Evolutionary conservation across 83 land plant species (phyloP), one percentile per base, ranked within the genome.

Genomic region (Diphasiastrum complanatum): DNA sequence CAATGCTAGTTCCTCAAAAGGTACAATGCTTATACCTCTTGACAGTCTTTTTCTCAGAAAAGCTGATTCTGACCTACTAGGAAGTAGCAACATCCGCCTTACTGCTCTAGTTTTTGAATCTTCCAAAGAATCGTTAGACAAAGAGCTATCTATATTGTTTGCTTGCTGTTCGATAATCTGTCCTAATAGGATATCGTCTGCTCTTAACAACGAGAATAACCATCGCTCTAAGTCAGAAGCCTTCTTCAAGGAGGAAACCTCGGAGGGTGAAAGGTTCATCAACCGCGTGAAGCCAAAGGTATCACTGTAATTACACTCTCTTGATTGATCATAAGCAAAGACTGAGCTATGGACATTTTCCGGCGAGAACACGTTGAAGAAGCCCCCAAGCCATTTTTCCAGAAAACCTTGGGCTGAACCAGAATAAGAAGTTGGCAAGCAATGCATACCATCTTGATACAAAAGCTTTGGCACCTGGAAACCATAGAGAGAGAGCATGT

Each of bases 381-480:
- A 64, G 43, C 70, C 79, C 58, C 45, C 49, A 25, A 89, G 37
- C 64, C 69, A 73, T 71, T 71, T 84, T 47, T 66, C 63, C n/a
- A 34, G 30, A 51, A 85, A 32, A 14, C 81, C 86, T 53, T 67
- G 70, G 4, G 60, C 56, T 36, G 57, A 75, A 50, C 77, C 69
- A 33, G 82, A 81, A 41, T 69, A 67, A 33, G 47, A 51, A 8
- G 74, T 60, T 0, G 79, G 82, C 51, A 77, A 33, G 56, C 69
- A 65, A 19, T 62, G 76, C 47, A 71, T 59, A 24, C 86, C 65
- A 53, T 84, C 92, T 57, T 75, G 64, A 51, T 86, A 74, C 28
- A 95, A 63, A 22, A 89, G 64, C 68, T 89, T 95, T 47, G 99
- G 99, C 20, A 95, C 55, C 97, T 92, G 85, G 33, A 65, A 34